Evolutionary conservation across 2,329 filamentous ascomycete species (phyloP).

Genomic region (Westerdykella aurantiaca): DNA sequence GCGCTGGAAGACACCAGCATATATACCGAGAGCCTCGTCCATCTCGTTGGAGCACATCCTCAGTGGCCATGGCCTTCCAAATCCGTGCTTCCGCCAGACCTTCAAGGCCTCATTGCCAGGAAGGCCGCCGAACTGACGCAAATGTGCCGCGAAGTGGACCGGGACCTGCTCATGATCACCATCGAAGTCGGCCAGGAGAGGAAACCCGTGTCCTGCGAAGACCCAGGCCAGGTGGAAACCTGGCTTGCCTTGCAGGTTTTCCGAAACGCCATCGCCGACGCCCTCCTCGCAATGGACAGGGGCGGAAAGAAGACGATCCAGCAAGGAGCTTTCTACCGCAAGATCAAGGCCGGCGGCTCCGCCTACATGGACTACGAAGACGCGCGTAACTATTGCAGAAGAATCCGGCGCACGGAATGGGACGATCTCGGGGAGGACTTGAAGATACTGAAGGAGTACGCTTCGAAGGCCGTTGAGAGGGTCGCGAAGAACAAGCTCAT

Average conservation of each 20-base stretch:
- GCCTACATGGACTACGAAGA: conserved; percentile 23
- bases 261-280: conserved; percentile 21
- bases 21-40: conserved; percentile 35
- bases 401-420: conserved; percentile 11
- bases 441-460: conserved; percentile 21
- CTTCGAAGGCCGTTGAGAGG: conserved; percentile 10
- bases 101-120: conserved; percentile 9
- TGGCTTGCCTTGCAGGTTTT: conserved; percentile 30
- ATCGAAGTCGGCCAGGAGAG: conserved; percentile 5
- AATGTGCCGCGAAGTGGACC: conserved; percentile 13
- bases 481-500: conserved; percentile 21
- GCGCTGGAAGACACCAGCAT: conserved; percentile 23
- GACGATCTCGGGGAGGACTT: conserved; percentile 20
- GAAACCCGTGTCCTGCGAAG: conserved; percentile 2
- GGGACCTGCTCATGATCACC: conserved; percentile 21
- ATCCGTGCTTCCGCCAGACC: conserved; percentile 4
- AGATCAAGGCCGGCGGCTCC: conserved; percentile 21
- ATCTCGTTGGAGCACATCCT: conserved; percentile 30
- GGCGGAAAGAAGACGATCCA: conserved; percentile 4
- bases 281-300: conserved; percentile 11
- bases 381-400: conserved; percentile 12
- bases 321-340: conserved; percentile 22
- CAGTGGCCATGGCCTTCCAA: conserved; percentile 15
- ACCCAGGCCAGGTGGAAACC: conserved; percentile 9
- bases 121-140: conserved; percentile 13